Conservation (phyloP, 305 asterid species). For the Fraxinus baroniana region DNA sequence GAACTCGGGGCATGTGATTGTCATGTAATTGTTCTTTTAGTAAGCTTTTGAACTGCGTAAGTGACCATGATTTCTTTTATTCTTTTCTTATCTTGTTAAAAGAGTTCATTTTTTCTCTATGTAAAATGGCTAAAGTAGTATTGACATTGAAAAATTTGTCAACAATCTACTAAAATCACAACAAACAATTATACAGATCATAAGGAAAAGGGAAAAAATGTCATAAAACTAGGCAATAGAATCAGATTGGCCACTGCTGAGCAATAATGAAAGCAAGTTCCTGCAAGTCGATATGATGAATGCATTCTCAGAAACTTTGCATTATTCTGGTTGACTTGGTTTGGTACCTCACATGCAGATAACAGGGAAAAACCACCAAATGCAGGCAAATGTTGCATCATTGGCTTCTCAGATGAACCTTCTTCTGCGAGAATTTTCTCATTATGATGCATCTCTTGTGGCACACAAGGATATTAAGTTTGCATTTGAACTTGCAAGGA, state of each 20-base stretch:
- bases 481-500: constrained; percentile 46
- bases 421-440: constrained; percentile 34
- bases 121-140: neutral
- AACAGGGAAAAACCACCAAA: constrained; percentile 25
- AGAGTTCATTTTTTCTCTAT: neutral
- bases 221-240: neutral
- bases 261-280: neutral
- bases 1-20: neutral
- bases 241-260: neutral
- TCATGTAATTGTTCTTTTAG: neutral
- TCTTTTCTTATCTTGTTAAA: neutral
- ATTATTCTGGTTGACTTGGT: constrained; percentile 6
- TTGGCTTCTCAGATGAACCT: constrained; percentile 34
- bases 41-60: neutral
- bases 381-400: constrained; percentile 22
- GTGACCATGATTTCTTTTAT: neutral
- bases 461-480: constrained; percentile 33
- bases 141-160: neutral
- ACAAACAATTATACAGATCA: neutral
- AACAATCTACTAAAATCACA: neutral
- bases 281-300: constrained; percentile 12
- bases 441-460: constrained; percentile 24
- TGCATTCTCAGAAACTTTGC: neutral
- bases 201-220: neutral
- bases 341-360: constrained; percentile 46